A percentile compares a stretch with the other conserved stretches of the same genome.
Conservation (phyloP, 495 filamentous ascomycete species). For the Aspergillus homomorphus region DNA sequence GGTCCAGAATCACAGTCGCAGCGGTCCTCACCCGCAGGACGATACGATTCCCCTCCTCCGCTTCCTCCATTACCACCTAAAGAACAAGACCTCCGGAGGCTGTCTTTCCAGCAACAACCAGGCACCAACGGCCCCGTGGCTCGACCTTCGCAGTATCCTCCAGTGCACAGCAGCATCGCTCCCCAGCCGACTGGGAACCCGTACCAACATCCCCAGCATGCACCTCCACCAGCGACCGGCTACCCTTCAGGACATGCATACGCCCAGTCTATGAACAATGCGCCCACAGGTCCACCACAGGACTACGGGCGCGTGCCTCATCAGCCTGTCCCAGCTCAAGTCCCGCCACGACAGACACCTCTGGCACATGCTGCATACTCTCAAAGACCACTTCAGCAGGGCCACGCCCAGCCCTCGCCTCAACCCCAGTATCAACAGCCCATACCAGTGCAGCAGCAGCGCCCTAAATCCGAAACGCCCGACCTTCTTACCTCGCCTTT, state of each 20-base stretch:
- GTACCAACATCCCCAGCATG: conserved; percentile 14
- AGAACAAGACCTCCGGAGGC: conserved; percentile 24
- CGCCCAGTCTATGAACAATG: conserved; percentile 14
- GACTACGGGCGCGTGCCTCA: conserved; percentile 5
- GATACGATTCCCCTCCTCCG: conserved; percentile 33
- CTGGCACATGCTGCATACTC: conserved; percentile 16
- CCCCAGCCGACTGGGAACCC: conserved; percentile 4
- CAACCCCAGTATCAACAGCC: conserved; percentile 7
- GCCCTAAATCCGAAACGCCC: conserved; percentile 50
- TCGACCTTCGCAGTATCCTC: conserved; percentile 19
- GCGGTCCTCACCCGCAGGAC: conserved; percentile 23
- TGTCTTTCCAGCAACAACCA: conserved; percentile 13
- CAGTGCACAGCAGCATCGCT: conserved; percentile 6
- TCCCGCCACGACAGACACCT: conserved; percentile 22
- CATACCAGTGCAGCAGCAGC: conserved; percentile 23
- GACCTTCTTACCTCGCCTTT: conserved; percentile 72
- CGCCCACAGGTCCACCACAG: conserved; percentile 13
- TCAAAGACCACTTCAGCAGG: conserved; percentile 15
- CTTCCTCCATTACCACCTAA: conserved; percentile 44
- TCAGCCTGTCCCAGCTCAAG: conserved; percentile 16
- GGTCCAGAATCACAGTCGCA: conserved; percentile 15
- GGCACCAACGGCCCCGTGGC: conserved; percentile 9
- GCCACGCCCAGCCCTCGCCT: conserved; percentile 10
- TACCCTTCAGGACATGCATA: conserved; percentile 15
- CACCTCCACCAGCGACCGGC: conserved; percentile 17